Evolutionary conservation across 129 eudicot species (phyloP), one percentile per base, ranked within the genome.

Genomic region (Artemisia annua): DNA sequence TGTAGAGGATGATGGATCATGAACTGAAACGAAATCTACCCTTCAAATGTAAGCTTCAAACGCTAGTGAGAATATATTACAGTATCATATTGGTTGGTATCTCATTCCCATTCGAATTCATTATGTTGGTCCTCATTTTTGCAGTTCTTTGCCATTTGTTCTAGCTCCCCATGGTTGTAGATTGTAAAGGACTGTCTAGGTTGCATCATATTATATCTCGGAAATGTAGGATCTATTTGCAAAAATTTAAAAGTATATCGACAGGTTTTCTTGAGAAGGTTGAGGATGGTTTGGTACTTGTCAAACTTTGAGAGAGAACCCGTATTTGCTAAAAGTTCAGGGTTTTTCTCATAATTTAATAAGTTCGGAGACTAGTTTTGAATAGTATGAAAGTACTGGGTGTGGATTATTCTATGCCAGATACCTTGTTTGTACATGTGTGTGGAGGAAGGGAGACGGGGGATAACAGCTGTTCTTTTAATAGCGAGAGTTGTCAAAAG

Each of bases 1-100:
- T 39, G 16, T 63, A 30, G 69, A 63, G 69, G 69, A 63, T 63
- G 69, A 63, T 63, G 50, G 19, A 63, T 22, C 69, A 14, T n/a
- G 2, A 63, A 11, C 11, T 63, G 24, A 35, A 50, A 64, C 44
- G 52, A 64, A 17, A 64, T n/a, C 18, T 16, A 17, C 11, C 17
- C 26, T 64, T 62, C 48, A 62, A 30, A 24, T 62, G 67, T 62
- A 30, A 62, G 13, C 67, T 13, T 28, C 32, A 7, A 58, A 58
- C 15, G 22, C 26, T 20, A 11, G 26, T 58, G 35, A 58, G 2
- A 15, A 20, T 58, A 58, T 7, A 57, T 19, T 2, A 56, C 24
- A 39, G 7, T 39, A 39, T 26, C 11, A 39, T 39, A 39, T 39
- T 39, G n/a, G 18, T 39, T 62, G 50, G 52, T 22, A 7, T 63